Conservation (phyloP, 331 rosid genomes). For the Malus hybrid region DNA sequence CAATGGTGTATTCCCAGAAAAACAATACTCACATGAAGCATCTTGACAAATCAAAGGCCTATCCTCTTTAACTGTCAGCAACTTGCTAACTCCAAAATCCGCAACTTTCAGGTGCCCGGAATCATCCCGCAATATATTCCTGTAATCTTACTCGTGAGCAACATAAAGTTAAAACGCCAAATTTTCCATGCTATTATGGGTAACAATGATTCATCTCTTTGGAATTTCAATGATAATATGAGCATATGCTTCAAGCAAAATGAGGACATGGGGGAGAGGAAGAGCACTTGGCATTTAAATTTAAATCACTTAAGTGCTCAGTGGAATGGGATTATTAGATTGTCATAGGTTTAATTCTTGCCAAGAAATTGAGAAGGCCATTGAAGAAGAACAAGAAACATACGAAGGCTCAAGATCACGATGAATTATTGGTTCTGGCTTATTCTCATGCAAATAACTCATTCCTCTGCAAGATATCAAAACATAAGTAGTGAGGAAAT, state of each 20-base stretch:
- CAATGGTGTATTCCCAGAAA: background rate
- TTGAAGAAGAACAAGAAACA: slow-evolving; percentile 30
- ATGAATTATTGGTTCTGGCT: slow-evolving; percentile 85
- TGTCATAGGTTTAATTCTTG: slow-evolving; percentile 1
- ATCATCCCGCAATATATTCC: slow-evolving; percentile 94
- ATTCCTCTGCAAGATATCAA: slow-evolving; percentile 63
- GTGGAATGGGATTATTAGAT: background rate
- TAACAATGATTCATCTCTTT: background rate
- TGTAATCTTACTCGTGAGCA: slow-evolving; percentile 57
- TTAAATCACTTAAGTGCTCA: background rate
- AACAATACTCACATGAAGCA: slow-evolving; percentile 55
- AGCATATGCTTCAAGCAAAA: background rate
- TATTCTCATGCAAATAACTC: slow-evolving; percentile 89
- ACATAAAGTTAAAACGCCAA: slow-evolving; percentile 7
- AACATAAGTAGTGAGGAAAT: background rate
- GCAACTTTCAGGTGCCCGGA: slow-evolving; percentile 94
- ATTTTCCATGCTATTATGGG: background rate
- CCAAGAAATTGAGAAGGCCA: too few relatives aligned
- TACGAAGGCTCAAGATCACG: slow-evolving; percentile 98
- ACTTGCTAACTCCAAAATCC: slow-evolving; percentile 93
- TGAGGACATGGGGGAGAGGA: background rate
- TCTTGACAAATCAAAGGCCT: slow-evolving; percentile 60
- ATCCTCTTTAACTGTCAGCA: slow-evolving; percentile 85
- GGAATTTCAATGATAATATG: slow-evolving; percentile 6
- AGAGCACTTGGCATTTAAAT: background rate